Evolutionary conservation across 2,329 filamentous ascomycete species (phyloP).

Genomic region (Myrmaecium sp.): DNA sequence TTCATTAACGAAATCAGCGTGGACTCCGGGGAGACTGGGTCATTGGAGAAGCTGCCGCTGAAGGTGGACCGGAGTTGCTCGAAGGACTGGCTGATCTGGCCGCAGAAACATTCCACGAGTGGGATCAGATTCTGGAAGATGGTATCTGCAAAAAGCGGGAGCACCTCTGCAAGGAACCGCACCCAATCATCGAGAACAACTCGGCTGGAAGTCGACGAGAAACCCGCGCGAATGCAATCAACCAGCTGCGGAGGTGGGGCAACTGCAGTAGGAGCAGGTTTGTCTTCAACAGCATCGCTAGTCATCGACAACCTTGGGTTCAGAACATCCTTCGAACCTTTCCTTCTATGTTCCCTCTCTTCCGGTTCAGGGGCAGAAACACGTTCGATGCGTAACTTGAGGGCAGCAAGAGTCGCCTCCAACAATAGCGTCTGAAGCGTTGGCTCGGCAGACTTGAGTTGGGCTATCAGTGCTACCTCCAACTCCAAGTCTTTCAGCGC

Average conservation of each 20-base stretch:
- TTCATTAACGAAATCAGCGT: constrained; percentile 77
- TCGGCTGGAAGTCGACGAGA: constrained; percentile 57
- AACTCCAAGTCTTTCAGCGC: constrained; percentile 46
- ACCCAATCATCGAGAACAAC: constrained; percentile 85
- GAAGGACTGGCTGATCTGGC: constrained; percentile 59
- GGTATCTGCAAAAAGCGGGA: constrained; percentile 67
- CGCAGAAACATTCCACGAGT: constrained; percentile 76
- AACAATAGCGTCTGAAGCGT: constrained; percentile 65
- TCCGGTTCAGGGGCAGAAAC: neutral
- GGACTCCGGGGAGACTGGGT: constrained; percentile 40
- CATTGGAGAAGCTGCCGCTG: constrained; percentile 14
- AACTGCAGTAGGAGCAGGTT: constrained; percentile 16
- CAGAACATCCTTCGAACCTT: constrained; percentile 2
- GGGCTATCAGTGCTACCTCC: constrained; percentile 53
- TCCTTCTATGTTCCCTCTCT: constrained; percentile 1
- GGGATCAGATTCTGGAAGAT: constrained; percentile 86
- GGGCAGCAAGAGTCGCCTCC: constrained; percentile 56
- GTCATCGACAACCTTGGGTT: constrained; percentile 27
- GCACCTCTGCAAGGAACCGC: constrained; percentile 61
- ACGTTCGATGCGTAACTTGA: constrained; percentile 39
- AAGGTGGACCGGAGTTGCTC: constrained; percentile 52
- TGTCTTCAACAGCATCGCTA: constrained; percentile 24
- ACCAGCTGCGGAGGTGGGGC: constrained; percentile 54
- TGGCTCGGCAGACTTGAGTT: constrained; percentile 38
- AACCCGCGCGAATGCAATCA: constrained; percentile 68